Evolutionary conservation across 306 rosid species (phyloP), one percentile per base, ranked within the genome.

Genomic region (Cicer pinnatifidum): DNA sequence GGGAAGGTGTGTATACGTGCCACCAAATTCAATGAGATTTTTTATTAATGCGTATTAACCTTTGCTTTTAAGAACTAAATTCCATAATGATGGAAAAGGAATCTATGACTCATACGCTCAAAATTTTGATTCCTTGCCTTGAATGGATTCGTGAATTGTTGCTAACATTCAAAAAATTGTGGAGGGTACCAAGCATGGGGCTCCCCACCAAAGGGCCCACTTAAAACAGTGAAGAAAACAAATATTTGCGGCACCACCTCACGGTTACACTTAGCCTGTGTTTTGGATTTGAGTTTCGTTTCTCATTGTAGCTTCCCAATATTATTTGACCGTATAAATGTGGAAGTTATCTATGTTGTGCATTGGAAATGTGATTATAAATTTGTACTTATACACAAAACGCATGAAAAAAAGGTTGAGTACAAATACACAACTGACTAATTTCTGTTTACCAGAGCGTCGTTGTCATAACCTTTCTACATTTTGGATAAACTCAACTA

Each of bases 131-230:
- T 75, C 79, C 48, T n/a, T 50, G 13, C 65, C 64, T 71, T 69
- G n/a, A 33, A 54, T 70, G 57, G 47, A 70, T 52, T 75, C 58
- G 68, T 69, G 68, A 48, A 45, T 15, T 81, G 64, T 63, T 43
- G 48, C 16, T 56, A 46, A 41, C 73, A 72, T 61, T 41, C n/a
- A 40, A 69, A 76, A 45, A 76, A 35, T 56, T 54, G 53, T 0
- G 23, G 8, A 47, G 37, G 67, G 8, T 51, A 80, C 54, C 58
- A 33, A 50, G 52, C 64, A 59, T 51, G 47, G 67, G 48, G 35
- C 39, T 56, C 43, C 72, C 72, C 59, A 43, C 19, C 45, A 45
- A 37, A 50, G 82, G 82, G 1, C 72, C 85, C 82, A 51, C 80
- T 78, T 38, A 15, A 37, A 52, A 62, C 58, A 40, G 43, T 46